Evolutionary conservation across 73 alveolate species (phyloP), one percentile per base, ranked within the genome.

Genomic region (Diophrys sp.): DNA sequence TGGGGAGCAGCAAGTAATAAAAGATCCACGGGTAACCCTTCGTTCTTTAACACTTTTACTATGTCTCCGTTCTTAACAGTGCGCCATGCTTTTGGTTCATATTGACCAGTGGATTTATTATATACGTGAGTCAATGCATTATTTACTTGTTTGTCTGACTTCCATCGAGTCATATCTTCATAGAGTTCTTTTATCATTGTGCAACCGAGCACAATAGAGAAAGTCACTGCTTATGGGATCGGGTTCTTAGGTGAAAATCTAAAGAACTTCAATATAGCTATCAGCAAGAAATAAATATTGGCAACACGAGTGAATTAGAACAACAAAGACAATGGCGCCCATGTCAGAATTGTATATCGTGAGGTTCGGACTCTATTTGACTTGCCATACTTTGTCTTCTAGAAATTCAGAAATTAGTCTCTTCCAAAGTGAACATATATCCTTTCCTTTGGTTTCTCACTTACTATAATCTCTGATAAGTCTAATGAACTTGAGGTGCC

Each of bases 141-240:
- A 53, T 81, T 81, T 31, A 81, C 79, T 66, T 14, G 28, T 53
- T 73, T 73, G 77, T 81, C 90, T 67, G 81, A 90, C 79, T 77
- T 82, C 70, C 90, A 88, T 71, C 98, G 77, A 18, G 88, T 55
- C 56, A 81, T 88, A 78, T 94, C 98, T 80, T 94, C 98, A 53
- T 81, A 81, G 71, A 95, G 96, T 79, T 94, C 98, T 81, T 91
- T 94, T 44, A 94, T 85, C 98, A 94, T 94, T 82, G 98, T 94
- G 66, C 92, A 87, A 24, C 84, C 67, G 54, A 94, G 77, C 1
- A 94, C 98, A 73, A 89, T 82, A 0, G 88, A 80, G 75, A 94
- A 94, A 27, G 98, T 94, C 14, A 94, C 96, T 8, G 88, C 76
- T 95, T 87, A 90, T 56, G 98, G 90, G 1, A 89, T 90, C 11